Conservation (phyloP, 2,329 filamentous ascomycete species). For the Alternaria brassicae region DNA sequence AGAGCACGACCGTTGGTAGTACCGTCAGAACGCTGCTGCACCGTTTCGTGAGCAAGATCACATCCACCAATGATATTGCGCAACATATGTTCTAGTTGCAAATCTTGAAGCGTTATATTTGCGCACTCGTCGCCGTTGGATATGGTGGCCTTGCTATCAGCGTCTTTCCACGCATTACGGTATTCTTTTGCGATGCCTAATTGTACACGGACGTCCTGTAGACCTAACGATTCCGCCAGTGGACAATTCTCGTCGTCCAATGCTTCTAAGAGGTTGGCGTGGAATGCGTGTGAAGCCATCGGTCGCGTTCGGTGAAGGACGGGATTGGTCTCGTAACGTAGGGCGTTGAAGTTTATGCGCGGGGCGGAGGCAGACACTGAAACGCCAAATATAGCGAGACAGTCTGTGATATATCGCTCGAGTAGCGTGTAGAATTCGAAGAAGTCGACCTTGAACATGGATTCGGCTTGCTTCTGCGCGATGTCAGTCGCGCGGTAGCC, state of each 20-base stretch:
- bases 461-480: conserved; percentile 41
- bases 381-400: conserved; percentile 70
- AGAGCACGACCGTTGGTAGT: conserved; percentile 13
- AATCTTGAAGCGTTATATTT: conserved; percentile 61
- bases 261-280: conserved; percentile 72
- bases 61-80: conserved; percentile 64
- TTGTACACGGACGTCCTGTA: conserved; percentile 62
- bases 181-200: conserved; percentile 72
- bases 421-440: conserved; percentile 78
- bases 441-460: conserved; percentile 79
- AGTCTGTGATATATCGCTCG: conserved; percentile 72
- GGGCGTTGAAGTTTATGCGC: conserved; percentile 34
- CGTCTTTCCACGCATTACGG: conserved; percentile 75
- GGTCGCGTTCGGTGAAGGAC: conserved; percentile 30
- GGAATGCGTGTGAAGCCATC: conserved; percentile 62
- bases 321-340: conserved; percentile 45
- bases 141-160: conserved; percentile 54
- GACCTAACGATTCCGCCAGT: conserved; percentile 63
- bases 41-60: conserved; percentile 60
- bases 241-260: conserved; percentile 66
- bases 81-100: conserved; percentile 69
- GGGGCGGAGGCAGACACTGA: conserved; percentile 49
- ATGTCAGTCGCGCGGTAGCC: conserved; percentile 9
- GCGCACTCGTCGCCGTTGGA: conserved; percentile 31
- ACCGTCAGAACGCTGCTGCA: conserved; percentile 37